Evolutionary conservation across 768 basidiomycete genomes (phyloP).

Genomic region (Daedaleopsis nitida): DNA sequence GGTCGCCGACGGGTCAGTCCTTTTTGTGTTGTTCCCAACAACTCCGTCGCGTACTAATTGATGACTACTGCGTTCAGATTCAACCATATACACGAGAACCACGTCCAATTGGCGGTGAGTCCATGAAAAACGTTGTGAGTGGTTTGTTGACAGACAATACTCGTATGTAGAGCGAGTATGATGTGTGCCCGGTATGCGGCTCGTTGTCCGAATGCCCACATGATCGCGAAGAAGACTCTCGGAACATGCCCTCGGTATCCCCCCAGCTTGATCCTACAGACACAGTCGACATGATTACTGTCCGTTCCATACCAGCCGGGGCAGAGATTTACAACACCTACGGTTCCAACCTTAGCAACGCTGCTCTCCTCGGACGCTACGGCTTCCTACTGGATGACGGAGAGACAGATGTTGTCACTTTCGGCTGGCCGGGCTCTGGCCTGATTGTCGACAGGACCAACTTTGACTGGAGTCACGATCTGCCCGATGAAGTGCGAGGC

Average conservation of each 20-base stretch:
- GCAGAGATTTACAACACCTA: constrained; percentile 48
- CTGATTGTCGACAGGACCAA: background rate
- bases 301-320: constrained; percentile 27
- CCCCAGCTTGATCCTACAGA: constrained; percentile 17
- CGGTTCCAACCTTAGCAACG: constrained; percentile 37
- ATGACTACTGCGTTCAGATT: constrained; percentile 28
- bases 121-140: background rate
- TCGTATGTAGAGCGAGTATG: constrained; percentile 35
- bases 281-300: constrained; percentile 43
- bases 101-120: constrained; percentile 42
- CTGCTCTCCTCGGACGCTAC: constrained; percentile 40
- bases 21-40: constrained; percentile 4
- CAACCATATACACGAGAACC: constrained; percentile 39
- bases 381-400: constrained; percentile 45
- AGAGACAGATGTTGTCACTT: constrained; percentile 33
- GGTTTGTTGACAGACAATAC: too few species aligned
- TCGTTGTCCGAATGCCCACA: constrained; percentile 40
- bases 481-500: background rate
- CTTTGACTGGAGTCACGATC: background rate
- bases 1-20: constrained; percentile 46
- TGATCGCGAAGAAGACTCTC: constrained; percentile 29
- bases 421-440: constrained; percentile 18
- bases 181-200: constrained; percentile 44
- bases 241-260: background rate
- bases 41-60: background rate